Evolutionary conservation across 2,329 filamentous ascomycete genomes (phyloP), one percentile per base, ranked within the genome.

Genomic region (Arthroderma sp.): DNA sequence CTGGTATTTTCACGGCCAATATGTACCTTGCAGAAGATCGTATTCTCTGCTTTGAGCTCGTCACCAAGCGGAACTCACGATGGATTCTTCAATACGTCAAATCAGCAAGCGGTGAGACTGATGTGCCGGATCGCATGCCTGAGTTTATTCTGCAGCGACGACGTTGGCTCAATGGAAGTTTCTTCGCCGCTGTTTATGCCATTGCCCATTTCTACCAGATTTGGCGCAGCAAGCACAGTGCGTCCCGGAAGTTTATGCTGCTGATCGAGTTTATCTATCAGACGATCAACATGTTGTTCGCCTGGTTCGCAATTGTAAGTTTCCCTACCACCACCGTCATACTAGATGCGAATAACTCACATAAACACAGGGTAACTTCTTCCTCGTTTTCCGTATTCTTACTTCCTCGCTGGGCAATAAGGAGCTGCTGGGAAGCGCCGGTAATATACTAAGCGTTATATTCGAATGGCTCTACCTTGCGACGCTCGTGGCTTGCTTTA

Each of bases 71-170:
- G 51, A 95, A 95, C 61, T 95, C 88, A 62, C 84, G 89, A 58
- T 98, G 91, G 91, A 85, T 96, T 48, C 68, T 98, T 56, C 88
- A 95, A 60, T 98, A 98, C 59, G 91, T 98, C 71, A 98, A 98
- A 68, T 95, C 88, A 2, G 86, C 91, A 8, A 94, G 79, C 6
- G 91, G 91, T 52, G 91, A 98, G 70, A 98, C 91, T 1, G 91
- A 98, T 66, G 91, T 98, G 30, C 91, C 91, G 0, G 88, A 93
- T 51, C 82, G 82, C 27, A 91, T 95, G 68, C 84, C 88, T 22
- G 91, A 98, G 58, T 81, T 98, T 62, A 91, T 98, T 59, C 73
- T 95, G 41, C 91, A 98, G 68, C 82, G 91, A 63, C 82, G 91
- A 70, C 82, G 91, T 67, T 98, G 91, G 91, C 68, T 98, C 53